Conservation (phyloP, 305 asterid genomes). For the Solanum hybrid region DNA sequence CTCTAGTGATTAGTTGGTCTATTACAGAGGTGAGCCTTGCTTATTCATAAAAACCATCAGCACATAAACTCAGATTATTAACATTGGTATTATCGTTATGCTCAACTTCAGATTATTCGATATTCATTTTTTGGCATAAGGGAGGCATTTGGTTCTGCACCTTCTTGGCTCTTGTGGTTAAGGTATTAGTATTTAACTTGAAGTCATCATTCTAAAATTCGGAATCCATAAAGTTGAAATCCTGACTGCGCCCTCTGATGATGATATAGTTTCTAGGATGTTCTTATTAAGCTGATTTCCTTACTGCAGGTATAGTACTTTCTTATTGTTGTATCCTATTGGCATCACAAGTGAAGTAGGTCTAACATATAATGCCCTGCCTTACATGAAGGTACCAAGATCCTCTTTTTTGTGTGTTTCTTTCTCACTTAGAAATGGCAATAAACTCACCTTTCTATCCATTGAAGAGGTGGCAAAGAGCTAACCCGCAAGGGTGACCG, state of each 20-base stretch:
- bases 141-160: slow-evolving; percentile 68
- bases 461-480: background rate
- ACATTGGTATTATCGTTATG: background rate
- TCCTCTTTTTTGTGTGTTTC: background rate
- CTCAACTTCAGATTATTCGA: slow-evolving; percentile 30
- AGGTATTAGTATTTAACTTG: slow-evolving; percentile 13
- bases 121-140: slow-evolving; percentile 76
- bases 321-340: slow-evolving; percentile 64
- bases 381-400: slow-evolving; percentile 29
- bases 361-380: slow-evolving; percentile 49
- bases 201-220: background rate
- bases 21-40: slow-evolving; percentile 43
- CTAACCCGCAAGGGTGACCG: background rate
- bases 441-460: background rate
- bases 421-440: background rate
- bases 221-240: background rate
- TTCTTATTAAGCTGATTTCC: background rate
- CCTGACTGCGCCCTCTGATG: rapidly evolving
- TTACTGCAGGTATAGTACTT: slow-evolving; percentile 66
- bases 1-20: slow-evolving; percentile 78
- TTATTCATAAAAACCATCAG: background rate
- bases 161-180: slow-evolving; percentile 81
- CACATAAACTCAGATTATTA: background rate
- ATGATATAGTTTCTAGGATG: background rate
- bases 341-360: slow-evolving; percentile 89